Evolutionary conservation across 257 asterid genomes (phyloP).

Genomic region (Misopates orontium): DNA sequence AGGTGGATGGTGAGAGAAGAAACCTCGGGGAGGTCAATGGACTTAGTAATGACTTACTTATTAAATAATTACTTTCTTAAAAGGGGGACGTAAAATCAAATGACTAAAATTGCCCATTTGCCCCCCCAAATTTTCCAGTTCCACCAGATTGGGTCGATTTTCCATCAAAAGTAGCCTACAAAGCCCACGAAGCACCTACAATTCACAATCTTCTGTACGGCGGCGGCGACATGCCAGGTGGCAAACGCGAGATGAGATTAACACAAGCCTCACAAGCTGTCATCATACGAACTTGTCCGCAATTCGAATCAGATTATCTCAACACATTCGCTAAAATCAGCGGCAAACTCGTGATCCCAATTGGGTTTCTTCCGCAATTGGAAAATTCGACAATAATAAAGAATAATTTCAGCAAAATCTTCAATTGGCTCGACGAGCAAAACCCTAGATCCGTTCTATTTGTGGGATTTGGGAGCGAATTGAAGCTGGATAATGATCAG

Average conservation of each 20-base stretch:
- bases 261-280: neutral
- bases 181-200: no score
- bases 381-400: no score
- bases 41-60: no score
- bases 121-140: no score
- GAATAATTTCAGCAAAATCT: neutral
- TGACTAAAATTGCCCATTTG: no score
- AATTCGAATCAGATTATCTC: slow-evolving; percentile 44
- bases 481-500: slow-evolving; percentile 44
- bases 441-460: slow-evolving; percentile 40
- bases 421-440: slow-evolving; percentile 43
- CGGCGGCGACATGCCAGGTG: slow-evolving; percentile 33
- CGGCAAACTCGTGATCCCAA: slow-evolving; percentile 38
- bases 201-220: slow-evolving; percentile 23
- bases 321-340: slow-evolving; percentile 28
- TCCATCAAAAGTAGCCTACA: no score
- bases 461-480: slow-evolving; percentile 59
- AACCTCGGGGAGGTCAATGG: no score
- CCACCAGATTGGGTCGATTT: no score
- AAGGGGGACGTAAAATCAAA: no score
- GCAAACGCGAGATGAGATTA: slow-evolving; percentile 38
- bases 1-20: no score
- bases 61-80: no score
- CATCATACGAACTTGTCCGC: slow-evolving; percentile 37
- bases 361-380: slow-evolving; percentile 40